Evolutionary conservation across 2,329 filamentous ascomycete genomes (phyloP).

Genomic region (Talaromyces sp.): DNA sequence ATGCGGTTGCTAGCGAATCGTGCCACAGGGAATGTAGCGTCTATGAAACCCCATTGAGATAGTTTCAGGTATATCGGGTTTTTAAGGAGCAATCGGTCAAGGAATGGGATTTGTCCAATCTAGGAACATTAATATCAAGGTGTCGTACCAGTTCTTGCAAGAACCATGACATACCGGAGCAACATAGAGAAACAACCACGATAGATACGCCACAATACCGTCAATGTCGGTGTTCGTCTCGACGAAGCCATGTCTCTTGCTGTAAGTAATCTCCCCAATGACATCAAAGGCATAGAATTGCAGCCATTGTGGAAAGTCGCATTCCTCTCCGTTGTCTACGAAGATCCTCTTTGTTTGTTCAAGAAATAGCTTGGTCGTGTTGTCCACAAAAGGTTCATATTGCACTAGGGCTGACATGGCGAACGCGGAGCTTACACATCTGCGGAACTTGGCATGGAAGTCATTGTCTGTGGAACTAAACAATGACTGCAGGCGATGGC

Average conservation of each 20-base stretch:
- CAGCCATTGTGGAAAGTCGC: too few species aligned
- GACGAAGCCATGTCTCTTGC: constrained; percentile 47
- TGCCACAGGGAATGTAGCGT: background rate
- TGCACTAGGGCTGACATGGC: constrained; percentile 75
- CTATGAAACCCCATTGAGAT: constrained; percentile 45
- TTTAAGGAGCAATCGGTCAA: constrained; percentile 72
- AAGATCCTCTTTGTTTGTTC: constrained; percentile 44
- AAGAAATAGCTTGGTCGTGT: constrained; percentile 68
- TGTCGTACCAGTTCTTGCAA: too few species aligned
- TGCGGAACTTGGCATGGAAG: constrained; percentile 74
- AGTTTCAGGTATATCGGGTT: constrained; percentile 68
- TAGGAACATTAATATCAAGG: background rate
- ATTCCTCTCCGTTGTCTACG: too few species aligned
- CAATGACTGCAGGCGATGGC: constrained; percentile 19
- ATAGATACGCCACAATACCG: constrained; percentile 55
- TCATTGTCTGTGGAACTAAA: constrained; percentile 55
- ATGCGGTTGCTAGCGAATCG: background rate
- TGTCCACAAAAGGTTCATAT: constrained; percentile 80
- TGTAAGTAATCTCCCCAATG: constrained; percentile 46
- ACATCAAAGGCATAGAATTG: constrained; percentile 46
- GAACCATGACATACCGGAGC: constrained; percentile 17
- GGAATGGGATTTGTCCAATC: constrained; percentile 72
- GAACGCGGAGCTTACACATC: constrained; percentile 76
- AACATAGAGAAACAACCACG: constrained; percentile 12
- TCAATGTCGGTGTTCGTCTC: constrained; percentile 45